These are phyloP conservation scores for Talaromyces proteolyticus DNA, from an alignment of 495 filamentous ascomycete species.

Conservation along the genomic window DNA sequence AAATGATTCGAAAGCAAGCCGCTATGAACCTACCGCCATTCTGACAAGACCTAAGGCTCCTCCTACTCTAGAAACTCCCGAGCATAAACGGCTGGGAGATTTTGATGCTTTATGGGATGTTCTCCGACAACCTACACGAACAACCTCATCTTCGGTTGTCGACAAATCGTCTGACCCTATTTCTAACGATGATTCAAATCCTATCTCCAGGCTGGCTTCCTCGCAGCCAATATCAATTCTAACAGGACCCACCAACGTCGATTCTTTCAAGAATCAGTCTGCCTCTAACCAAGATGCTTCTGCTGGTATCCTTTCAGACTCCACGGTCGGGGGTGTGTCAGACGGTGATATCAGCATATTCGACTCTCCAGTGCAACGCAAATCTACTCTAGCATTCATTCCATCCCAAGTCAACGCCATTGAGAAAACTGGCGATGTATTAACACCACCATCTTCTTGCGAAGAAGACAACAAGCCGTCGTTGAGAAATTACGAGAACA, in stretches of 20 bases:
- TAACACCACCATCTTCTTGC: constrained; percentile 36
- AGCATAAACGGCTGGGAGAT: constrained; percentile 25
- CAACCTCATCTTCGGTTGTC: not conserved
- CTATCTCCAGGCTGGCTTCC: not conserved
- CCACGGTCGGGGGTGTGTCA: constrained; percentile 25
- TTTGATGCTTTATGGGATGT: constrained; percentile 33
- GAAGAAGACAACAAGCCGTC: constrained; percentile 27
- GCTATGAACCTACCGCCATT: not conserved
- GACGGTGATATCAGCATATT: constrained; percentile 27
- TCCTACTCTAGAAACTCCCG: not conserved
- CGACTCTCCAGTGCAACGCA: constrained; percentile 18
- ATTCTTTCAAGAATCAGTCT: constrained; percentile 1
- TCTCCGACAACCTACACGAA: constrained; percentile 10
- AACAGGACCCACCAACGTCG: not conserved
- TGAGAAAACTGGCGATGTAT: constrained; percentile 6
- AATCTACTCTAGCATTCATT: constrained; percentile 20
- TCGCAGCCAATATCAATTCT: constrained; percentile 4
- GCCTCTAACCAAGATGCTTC: not conserved
- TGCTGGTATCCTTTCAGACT: constrained; percentile 16
- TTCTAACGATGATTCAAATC: not conserved
- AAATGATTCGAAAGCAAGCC: not conserved
- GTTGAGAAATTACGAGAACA: not conserved
- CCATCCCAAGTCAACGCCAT: constrained; percentile 20
- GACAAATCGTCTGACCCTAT: not conserved
- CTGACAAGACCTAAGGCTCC: too few relatives aligned